A percentile compares a stretch with the other conserved stretches of the same genome.
These are phyloP conservation scores for Boletus tomentosulus DNA, from an alignment of 768 basidiomycete genomes.

Conservation along the genomic window DNA sequence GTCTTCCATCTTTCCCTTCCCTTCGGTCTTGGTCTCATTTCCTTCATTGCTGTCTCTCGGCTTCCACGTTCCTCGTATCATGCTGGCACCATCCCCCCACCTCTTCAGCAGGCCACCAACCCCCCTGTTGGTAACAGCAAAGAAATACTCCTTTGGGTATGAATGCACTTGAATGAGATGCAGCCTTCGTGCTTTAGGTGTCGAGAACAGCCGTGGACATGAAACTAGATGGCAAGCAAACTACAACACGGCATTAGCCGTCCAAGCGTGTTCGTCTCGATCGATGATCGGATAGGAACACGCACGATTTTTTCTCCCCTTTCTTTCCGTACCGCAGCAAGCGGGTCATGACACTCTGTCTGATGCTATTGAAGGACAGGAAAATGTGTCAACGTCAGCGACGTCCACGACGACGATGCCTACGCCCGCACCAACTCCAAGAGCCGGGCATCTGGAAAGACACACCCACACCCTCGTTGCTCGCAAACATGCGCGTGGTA, in stretches of 20 bases:
- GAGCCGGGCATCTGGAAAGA: constrained; percentile 80
- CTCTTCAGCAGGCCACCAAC: constrained; percentile 72
- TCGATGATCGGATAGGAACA: constrained; percentile 14
- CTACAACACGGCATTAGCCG: constrained; percentile 31
- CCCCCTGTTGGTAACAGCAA: constrained; percentile 88
- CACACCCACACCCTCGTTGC: constrained; percentile 61
- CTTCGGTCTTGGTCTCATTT: constrained; percentile 8
- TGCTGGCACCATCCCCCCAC: constrained; percentile 83
- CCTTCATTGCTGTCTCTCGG: constrained; percentile 31
- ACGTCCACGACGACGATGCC: background rate
- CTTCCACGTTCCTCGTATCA: constrained; percentile 74
- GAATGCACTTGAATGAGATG: constrained; percentile 81
- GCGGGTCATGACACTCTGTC: constrained; percentile 84
- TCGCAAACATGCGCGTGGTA: constrained; percentile 85
- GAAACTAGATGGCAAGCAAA: constrained; percentile 74
- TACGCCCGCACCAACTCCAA: constrained; percentile 65
- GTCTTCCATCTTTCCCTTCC: constrained; percentile 24
- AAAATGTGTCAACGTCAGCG: constrained; percentile 1
- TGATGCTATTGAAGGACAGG: constrained; percentile 50
- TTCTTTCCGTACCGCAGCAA: constrained; percentile 71
- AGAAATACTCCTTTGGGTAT: constrained; percentile 89
- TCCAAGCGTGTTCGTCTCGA: constrained; percentile 1
- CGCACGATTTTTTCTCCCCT: constrained; percentile 81
- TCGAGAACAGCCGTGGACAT: constrained; percentile 58
- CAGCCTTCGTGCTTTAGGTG: constrained; percentile 71